phyloP scores from a whole-genome alignment of 2,329 filamentous ascomycete genomes.

The Endoconidiophora polonica region DNA sequence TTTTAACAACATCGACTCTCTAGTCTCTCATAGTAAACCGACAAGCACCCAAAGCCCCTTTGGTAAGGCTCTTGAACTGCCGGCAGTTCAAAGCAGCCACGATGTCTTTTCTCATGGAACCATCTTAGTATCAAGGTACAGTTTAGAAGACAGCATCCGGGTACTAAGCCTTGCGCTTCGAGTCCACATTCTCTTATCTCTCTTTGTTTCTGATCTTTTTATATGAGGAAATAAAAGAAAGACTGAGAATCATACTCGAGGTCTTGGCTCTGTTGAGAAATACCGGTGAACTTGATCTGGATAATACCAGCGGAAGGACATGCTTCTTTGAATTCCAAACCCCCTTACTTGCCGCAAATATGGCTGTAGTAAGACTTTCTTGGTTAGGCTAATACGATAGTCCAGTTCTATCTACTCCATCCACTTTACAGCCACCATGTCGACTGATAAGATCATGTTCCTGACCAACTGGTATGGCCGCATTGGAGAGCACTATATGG shows the following conservation, averaged over 20 bases:
- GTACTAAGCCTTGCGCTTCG: constrained; percentile 17
- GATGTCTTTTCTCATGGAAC: constrained; percentile 18
- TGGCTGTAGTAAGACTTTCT: constrained; percentile 23
- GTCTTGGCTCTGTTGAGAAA: constrained; percentile 41
- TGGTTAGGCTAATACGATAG: not conserved
- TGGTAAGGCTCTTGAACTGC: constrained; percentile 1
- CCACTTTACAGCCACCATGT: constrained; percentile 39
- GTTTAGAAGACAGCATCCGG: constrained; percentile 23
- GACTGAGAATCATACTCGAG: constrained; percentile 1
- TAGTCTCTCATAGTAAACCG: not conserved
- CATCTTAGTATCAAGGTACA: constrained; percentile 27
- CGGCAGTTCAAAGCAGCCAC: constrained; percentile 2
- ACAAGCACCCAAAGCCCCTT: not conserved
- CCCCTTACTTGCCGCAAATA: constrained; percentile 14
- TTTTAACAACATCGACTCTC: not conserved
- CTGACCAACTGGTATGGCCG: constrained; percentile 59
- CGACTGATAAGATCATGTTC: constrained; percentile 73
- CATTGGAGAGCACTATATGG: constrained; percentile 9
- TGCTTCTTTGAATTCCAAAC: constrained; percentile 46
- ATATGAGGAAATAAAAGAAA: no score
- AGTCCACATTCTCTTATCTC: constrained; percentile 18
- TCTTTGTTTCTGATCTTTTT: constrained; percentile 16
- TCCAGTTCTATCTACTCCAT: not conserved
- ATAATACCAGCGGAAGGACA: constrained; percentile 80
- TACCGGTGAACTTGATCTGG: constrained; percentile 75